Base-by-base conservation (phyloP, 371 early-diverging fungal genomes). In the Mortierella sp. region DNA sequence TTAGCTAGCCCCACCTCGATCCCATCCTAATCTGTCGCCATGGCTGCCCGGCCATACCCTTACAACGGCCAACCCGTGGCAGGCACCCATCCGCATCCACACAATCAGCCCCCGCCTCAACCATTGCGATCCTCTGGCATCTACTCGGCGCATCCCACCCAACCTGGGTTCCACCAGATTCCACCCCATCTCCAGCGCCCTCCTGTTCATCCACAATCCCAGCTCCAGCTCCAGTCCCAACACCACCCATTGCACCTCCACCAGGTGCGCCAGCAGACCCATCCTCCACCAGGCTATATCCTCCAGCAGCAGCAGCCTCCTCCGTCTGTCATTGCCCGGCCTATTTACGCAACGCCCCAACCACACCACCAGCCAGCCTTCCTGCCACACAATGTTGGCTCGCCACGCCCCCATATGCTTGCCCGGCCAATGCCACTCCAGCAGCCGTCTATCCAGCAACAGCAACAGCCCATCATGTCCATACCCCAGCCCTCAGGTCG, bases 41-140 rank as follows among this genome's bases (percentile, higher is more conserved):
- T 71, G 72, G 72, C 72, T 56, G 77, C 77, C 30, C 37, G 77
- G 68, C 77, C 77, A 45, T 71, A 68, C 63, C 59, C 71, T 53
- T 75, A 75, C 63, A 60, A 48, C 19, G 72, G 72, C 47, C 72
- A 65, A 29, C 68, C 74, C 18, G 67, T 66, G 9, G 68, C 43
- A 18, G 64, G 62, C 15, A 19, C 37, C n/a, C 68, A 68, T 50
- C 74, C 74, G 7, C 77, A 72, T 43, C 72, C 72, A 29, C 60
- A 62, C 52, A 65, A 37, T 37, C 37, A 37, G 37, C 37, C 37
- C 37, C 37, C 37, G 9, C 37, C 37, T 9, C 37, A 37, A 37
- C n/a, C n/a, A n/a, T n/a, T n/a, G n/a, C 37, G 37, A 37, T 37
- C 37, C 37, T 37, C 37, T 9, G 37, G 37, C 37, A 37, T 37